Base-by-base conservation (phyloP, 2,329 filamentous ascomycete species). In the Epichloe sibirici region DNA sequence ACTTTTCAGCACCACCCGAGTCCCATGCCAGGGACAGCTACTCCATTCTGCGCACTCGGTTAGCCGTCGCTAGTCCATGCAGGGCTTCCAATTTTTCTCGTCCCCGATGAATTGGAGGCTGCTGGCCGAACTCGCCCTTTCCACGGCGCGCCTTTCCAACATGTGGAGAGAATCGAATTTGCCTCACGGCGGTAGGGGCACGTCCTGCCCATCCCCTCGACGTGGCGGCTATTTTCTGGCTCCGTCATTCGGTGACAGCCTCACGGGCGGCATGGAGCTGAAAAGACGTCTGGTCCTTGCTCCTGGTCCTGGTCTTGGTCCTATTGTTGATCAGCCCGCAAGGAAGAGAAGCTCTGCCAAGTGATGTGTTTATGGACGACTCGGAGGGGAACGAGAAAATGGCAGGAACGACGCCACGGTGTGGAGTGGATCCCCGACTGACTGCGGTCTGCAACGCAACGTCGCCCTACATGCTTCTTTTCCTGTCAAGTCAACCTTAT, bases 11-110 rank as follows among this genome's bases (percentile, higher is more conserved):
- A 37, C 35, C 35, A 37, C 23, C 23, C 23, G 23, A 23, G 3
- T 37, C 35, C 35, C 35, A 37, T 37, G 35, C 35, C 35, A 37
- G 35, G 35, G 13, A 11, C 5, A 37, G 35, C 35, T 38, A 4
- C 52, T 34, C 51, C 49, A 35, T 35, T 45, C 42, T 40, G 65
- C 68, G 39, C 67, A 67, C 5, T 61, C 62, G 43, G 70, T 13
- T 1, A 9, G 5, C 35, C 9, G 35, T 13, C 35, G 13, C 35
- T 38, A 38, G 35, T 38, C 9, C 35, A 38, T 38, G 35, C 1
- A 38, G 13, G 35, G 35, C 35, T 38, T 38, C 5, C 2, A 38
- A 25, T 1, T 25, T 25, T 25, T 25, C 23, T 25, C 23, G 23
- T 25, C 23, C 1, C 23, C 3, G 23, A 25, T 25, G 1, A 25